Base-by-base conservation (phyloP, 768 basidiomycete genomes). In the Tylopilus cervinicoccineus region DNA sequence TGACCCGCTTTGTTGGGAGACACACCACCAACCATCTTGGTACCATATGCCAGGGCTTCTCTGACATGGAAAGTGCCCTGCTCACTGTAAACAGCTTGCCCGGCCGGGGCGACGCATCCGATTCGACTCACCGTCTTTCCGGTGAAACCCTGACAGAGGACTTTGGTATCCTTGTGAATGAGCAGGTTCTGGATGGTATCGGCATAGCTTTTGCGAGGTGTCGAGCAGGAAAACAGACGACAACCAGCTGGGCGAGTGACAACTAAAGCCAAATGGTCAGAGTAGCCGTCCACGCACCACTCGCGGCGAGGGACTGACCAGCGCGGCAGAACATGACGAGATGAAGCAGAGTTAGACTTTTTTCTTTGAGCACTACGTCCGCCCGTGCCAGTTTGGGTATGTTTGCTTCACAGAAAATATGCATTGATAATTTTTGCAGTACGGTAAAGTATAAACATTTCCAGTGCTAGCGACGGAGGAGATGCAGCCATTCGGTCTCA, bases 1-100 rank as follows among this genome's bases (percentile, higher is more conserved):
- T 88, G 84, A 13, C 96, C 96, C 46, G 94, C 96, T 71, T 98
- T 98, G 76, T 89, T 92, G 31, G 90, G 91, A 3, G 92, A 94
- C 45, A 96, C 93, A 53, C 96, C 96, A 48, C 96, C 96, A 48
- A 99, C 91, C 89, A 98, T 95, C 53, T 85, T 88, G 50, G 95
- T 98, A 17, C 96, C 95, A 64, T 90, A 99, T 42, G 83, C 92
- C 54, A 98, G 70, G 31, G 96, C 94, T 69, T 97, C 92, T 62
- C 77, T 85, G 52, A 84, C 82, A 76, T 99, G 96, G 80, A 99
- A 99, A 59, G 96, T 97, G 55, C 88, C 96, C 95, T 90, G 52
- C 27, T 29, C 40, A 39, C 34, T 45, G 44, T 62, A 19, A 50
- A 44, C 36, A 24, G 37, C 37, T 23, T 22, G 33, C 36, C 26